A percentile compares a stretch with the other conserved stretches of the same genome.
phyloP scores from a whole-genome alignment of 805 yeast genomes.

The Komagataella mondaviorum region DNA sequence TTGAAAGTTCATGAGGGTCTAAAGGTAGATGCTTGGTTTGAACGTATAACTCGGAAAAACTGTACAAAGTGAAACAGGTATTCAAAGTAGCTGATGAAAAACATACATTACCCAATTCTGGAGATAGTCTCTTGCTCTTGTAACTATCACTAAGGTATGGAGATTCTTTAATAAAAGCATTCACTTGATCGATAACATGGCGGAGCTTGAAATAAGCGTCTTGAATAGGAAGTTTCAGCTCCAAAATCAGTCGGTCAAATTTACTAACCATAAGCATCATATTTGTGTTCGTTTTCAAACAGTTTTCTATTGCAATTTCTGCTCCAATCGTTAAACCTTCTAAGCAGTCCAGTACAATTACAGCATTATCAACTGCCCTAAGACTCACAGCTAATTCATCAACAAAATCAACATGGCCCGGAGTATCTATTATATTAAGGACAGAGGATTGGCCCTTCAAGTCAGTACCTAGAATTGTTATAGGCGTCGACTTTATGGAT shows the following conservation, averaged over 20 bases:
- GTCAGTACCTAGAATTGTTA: slow-evolving; percentile 46
- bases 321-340: slow-evolving; percentile 67
- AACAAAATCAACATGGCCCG: slow-evolving; percentile 80
- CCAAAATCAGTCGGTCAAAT: slow-evolving; percentile 74
- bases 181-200: slow-evolving; percentile 49
- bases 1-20: slow-evolving; percentile 28
- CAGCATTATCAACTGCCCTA: slow-evolving; percentile 47
- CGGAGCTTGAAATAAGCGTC: slow-evolving; percentile 64
- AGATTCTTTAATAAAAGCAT: slow-evolving; percentile 29
- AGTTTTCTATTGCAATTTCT: slow-evolving; percentile 36
- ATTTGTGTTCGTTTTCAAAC: slow-evolving; percentile 34
- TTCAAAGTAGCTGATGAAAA: slow-evolving; percentile 60
- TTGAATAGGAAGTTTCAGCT: slow-evolving; percentile 57
- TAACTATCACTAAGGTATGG: slow-evolving; percentile 14
- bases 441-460: slow-evolving; percentile 39
- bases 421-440: slow-evolving; percentile 66
- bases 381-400: slow-evolving; percentile 59
- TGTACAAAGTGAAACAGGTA: slow-evolving; percentile 50
- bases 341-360: slow-evolving; percentile 68
- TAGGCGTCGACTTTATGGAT: slow-evolving; percentile 48
- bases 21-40: slow-evolving; percentile 15
- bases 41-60: slow-evolving; percentile 46
- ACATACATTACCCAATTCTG: slow-evolving; percentile 50
- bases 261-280: slow-evolving; percentile 62
- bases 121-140: slow-evolving; percentile 31